Evolutionary conservation across 2,329 filamentous ascomycete genomes (phyloP), one percentile per base, ranked within the genome.

Genomic region (Penicillium sp.): DNA sequence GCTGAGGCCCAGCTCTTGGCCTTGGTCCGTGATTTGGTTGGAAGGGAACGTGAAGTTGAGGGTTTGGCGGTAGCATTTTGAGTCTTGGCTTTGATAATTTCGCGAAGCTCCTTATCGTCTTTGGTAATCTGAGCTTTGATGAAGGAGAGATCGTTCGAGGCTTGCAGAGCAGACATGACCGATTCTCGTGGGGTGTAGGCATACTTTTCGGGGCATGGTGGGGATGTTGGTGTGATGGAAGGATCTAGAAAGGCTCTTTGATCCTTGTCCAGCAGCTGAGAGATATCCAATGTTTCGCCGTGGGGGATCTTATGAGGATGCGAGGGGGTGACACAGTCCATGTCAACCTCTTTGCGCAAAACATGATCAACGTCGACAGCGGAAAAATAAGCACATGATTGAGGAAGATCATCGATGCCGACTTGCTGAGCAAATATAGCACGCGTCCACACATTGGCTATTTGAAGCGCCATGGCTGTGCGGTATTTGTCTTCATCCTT

Each of bases 391-490:
- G 92, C 92, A 55, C 89, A 95, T 0, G 84, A 81, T 57, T 96
- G 92, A 0, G 93, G 92, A 7, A 98, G 75, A 56, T 98, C 92
- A 48, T 94, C 74, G 54, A 98, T 98, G 42, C 92, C 92, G 56
- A 95, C 85, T 65, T 98, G 92, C 64, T 98, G 88, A 0, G 85
- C 79, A 62, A 98, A 98, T 85, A 98, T 95, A 47, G 89, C 89
- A 34, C 92, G 77, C 0, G 93, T 98, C 92, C 92, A 98, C 13
- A 98, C 65, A 57, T 98, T 98, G 41, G 89, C 81, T 6, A 98
- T 76, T 62, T 98, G 92, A 9, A 98, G 71, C 1, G 93, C 92
- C 80, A 98, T 84, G 8, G 90, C 90, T 2, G 85, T 81, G 27
- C 84, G 79, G 57, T 96, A 98, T 55, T 83, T 85, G 65, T 98